A percentile compares a stretch with the other conserved stretches of the same genome.
Evolutionary conservation across 768 basidiomycete species (phyloP).

Genomic region (Naganishia kalamii): DNA sequence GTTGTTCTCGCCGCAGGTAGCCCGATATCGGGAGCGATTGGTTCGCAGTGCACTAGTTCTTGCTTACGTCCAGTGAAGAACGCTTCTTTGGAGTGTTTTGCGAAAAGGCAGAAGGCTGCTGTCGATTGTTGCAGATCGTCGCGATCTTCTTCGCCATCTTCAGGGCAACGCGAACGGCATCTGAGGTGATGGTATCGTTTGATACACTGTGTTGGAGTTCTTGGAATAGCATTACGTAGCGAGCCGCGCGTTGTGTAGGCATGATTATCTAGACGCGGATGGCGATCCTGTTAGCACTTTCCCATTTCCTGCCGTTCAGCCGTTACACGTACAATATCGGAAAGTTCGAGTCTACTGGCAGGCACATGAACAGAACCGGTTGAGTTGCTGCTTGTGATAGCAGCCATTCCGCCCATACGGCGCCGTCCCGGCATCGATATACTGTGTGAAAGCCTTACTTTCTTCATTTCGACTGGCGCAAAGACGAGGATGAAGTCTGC

Average conservation of each 20-base stretch:
- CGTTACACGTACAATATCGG: neutral
- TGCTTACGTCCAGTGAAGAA: neutral
- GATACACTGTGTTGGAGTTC: neutral
- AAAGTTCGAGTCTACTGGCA: neutral
- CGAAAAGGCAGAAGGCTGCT: neutral
- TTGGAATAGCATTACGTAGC: conserved; percentile 8
- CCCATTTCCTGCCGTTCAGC: neutral
- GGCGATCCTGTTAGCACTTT: neutral
- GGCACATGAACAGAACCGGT: neutral
- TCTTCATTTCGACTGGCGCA: neutral
- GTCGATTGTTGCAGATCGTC: neutral
- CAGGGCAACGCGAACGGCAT: neutral
- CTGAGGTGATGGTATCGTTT: neutral
- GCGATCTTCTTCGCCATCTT: neutral
- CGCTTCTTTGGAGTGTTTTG: neutral
- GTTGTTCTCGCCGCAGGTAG: too few relatives aligned
- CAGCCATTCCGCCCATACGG: neutral
- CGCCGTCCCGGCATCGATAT: neutral
- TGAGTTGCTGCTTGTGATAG: neutral
- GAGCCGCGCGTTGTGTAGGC: conserved; percentile 1
- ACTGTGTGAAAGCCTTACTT: neutral
- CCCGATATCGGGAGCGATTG: too few relatives aligned
- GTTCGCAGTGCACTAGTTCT: too few relatives aligned
- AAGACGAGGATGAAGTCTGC: neutral
- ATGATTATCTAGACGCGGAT: neutral